Evolutionary conservation across 352 stramenopile species (phyloP).

Genomic region (Phytophthora cactorum): DNA sequence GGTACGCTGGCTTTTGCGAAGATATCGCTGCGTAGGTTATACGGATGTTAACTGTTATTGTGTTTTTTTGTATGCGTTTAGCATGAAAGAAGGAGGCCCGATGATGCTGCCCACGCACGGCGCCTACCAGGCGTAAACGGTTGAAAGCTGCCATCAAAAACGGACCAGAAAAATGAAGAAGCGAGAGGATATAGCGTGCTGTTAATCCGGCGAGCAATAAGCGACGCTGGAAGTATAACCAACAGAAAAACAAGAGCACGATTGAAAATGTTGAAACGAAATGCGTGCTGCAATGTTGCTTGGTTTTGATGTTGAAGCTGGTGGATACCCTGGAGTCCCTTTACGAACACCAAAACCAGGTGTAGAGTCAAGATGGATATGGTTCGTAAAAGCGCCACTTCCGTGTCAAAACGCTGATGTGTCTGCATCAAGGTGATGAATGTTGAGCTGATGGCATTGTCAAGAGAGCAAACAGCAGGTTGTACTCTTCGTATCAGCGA

Average conservation of each 20-base stretch:
- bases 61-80: conserved; percentile 16
- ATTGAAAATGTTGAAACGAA: conserved; percentile 18
- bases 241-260: conserved; percentile 31
- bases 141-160: conserved; percentile 14
- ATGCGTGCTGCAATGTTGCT: background rate
- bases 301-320: too few relatives aligned
- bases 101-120: conserved; percentile 92
- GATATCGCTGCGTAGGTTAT: background rate
- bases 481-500: background rate
- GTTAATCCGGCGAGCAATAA: conserved; percentile 12
- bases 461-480: conserved; percentile 14
- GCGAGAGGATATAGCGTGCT: conserved; percentile 30
- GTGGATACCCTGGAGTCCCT: background rate
- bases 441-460: conserved; percentile 2
- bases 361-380: background rate
- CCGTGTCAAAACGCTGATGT: conserved; percentile 11
- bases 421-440: background rate
- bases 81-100: conserved; percentile 88
- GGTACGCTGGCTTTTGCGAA: conserved; percentile 37
- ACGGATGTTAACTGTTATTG: background rate
- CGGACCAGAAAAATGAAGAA: conserved; percentile 15
- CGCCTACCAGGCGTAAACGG: conserved; percentile 76
- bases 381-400: conserved; percentile 14
- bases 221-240: conserved; percentile 23
- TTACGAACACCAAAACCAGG: conserved; percentile 24